Conservation (phyloP, 106 monocot species). For the Platanthera zijinensis region DNA sequence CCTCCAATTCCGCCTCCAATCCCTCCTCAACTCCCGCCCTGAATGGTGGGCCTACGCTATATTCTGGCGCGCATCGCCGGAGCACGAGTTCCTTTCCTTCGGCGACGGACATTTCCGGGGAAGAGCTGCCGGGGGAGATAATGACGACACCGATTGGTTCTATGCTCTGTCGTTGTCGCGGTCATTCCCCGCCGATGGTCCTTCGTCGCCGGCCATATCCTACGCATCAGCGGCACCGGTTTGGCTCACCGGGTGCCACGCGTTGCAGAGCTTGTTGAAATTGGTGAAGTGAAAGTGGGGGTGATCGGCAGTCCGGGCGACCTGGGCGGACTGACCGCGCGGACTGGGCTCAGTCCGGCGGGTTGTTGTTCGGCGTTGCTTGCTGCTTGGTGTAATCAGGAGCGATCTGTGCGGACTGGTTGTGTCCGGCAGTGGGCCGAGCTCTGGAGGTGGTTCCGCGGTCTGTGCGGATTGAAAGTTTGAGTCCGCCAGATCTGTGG, state of each 20-base stretch:
- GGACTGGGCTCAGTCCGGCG: too few species aligned
- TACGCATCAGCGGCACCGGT: slow-evolving; percentile 12
- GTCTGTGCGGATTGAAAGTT: too few species aligned
- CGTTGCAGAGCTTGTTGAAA: slow-evolving; percentile 11
- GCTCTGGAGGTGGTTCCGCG: too few species aligned
- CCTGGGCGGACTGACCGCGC: too few species aligned
- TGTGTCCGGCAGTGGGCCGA: too few species aligned
- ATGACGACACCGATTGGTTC: slow-evolving; percentile 45
- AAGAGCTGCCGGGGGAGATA: background rate
- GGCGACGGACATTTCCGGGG: slow-evolving; percentile 47
- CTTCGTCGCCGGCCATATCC: slow-evolving; percentile 13
- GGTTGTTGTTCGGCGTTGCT: too few species aligned
- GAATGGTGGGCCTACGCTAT: slow-evolving; percentile 59
- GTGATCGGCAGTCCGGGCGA: too few species aligned
- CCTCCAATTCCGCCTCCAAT: slow-evolving; percentile 26
- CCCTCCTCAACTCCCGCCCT: slow-evolving; percentile 30
- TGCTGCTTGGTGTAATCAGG: too few species aligned
- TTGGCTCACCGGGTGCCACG: slow-evolving; percentile 28
- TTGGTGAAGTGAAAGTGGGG: too few species aligned
- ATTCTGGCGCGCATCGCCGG: slow-evolving; percentile 32
- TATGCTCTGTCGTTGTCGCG: slow-evolving; percentile 35
- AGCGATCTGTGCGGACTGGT: too few species aligned
- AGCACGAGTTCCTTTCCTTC: slow-evolving; percentile 22
- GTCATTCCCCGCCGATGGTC: slow-evolving; percentile 15
- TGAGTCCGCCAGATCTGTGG: too few species aligned